Conservation (phyloP, 805 yeast species). For the Yarrowia keelungensis region DNA sequence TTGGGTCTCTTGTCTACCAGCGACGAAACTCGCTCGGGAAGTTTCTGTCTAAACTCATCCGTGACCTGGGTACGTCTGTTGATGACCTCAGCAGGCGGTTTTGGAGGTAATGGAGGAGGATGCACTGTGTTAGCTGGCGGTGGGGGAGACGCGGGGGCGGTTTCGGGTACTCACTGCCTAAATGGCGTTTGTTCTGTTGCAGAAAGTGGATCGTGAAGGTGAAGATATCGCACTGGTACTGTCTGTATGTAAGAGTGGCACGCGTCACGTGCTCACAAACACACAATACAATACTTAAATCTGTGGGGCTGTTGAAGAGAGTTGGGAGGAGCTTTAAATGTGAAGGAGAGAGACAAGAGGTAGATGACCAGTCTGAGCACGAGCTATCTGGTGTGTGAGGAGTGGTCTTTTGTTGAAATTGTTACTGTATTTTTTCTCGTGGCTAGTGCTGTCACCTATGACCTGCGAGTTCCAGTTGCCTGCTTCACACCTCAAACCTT, state of each 20-base stretch:
- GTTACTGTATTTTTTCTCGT: not conserved
- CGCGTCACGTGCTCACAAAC: conserved; percentile 33
- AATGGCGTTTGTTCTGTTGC: conserved; percentile 14
- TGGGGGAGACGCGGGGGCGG: not conserved
- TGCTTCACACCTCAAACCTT: no score
- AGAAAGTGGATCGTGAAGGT: conserved; percentile 13
- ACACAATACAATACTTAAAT: not conserved
- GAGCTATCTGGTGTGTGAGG: no score
- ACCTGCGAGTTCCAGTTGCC: not conserved
- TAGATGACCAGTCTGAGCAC: no score
- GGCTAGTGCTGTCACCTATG: not conserved
- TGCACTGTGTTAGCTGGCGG: conserved; percentile 6
- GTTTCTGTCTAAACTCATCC: conserved; percentile 39
- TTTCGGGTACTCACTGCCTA: conserved; percentile 28
- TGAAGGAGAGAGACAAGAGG: no score
- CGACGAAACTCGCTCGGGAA: conserved; percentile 25
- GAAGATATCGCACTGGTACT: no score
- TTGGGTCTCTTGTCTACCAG: conserved; percentile 23
- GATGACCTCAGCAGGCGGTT: conserved; percentile 42
- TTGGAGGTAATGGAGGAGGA: conserved; percentile 44
- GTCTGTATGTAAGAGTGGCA: conserved; percentile 1
- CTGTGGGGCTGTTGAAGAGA: not conserved
- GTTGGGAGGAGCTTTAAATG: not conserved
- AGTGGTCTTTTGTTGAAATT: not conserved
- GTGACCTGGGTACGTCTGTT: conserved; percentile 40